phyloP scores from a whole-genome alignment of 805 yeast genomes.

The Hanseniaspora jakobsenii region DNA sequence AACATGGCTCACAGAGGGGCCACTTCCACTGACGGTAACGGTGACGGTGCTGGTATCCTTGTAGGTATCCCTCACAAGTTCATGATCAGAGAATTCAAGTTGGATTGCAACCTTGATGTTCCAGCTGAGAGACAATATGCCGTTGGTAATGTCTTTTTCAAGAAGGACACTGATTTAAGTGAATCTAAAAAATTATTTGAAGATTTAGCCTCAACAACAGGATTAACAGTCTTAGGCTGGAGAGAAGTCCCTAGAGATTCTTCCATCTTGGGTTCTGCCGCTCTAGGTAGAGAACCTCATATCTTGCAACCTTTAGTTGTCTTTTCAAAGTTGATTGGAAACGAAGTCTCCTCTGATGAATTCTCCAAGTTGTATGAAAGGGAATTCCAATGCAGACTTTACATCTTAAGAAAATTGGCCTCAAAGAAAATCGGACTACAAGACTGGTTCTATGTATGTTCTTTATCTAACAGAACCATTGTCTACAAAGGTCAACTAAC shows the following conservation, averaged over 20 bases:
- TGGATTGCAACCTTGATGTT: slow-evolving; percentile 50
- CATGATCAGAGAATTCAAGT: slow-evolving; percentile 70
- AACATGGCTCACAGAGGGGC: slow-evolving; percentile 99
- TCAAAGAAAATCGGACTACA: slow-evolving; percentile 85
- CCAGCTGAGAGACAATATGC: slow-evolving; percentile 85
- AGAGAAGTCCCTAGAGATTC: slow-evolving; percentile 90
- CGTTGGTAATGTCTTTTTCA: slow-evolving; percentile 87
- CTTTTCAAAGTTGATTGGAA: slow-evolving; percentile 39
- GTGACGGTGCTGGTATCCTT: slow-evolving; percentile 98
- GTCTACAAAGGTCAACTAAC: slow-evolving; percentile 97
- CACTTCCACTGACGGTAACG: slow-evolving; percentile 91
- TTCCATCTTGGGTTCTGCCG: slow-evolving; percentile 88
- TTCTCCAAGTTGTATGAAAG: slow-evolving; percentile 46
- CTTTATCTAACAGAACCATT: slow-evolving; percentile 74
- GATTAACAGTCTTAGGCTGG: slow-evolving; percentile 83
- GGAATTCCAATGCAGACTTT: slow-evolving; percentile 70
- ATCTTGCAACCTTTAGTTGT: slow-evolving; percentile 91
- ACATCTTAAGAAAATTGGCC: slow-evolving; percentile 76
- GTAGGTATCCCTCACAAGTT: slow-evolving; percentile 84
- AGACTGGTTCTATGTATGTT: slow-evolving; percentile 96
- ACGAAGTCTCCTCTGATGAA: slow-evolving; percentile 34
- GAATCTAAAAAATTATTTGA: slow-evolving; percentile 70
- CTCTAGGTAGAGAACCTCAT: slow-evolving; percentile 81
- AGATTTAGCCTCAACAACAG: slow-evolving; percentile 61
- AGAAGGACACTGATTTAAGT: slow-evolving; percentile 60